These are phyloP conservation scores for Turritis glabra DNA, from an alignment of 345 rosid species.

Conservation along the genomic window DNA sequence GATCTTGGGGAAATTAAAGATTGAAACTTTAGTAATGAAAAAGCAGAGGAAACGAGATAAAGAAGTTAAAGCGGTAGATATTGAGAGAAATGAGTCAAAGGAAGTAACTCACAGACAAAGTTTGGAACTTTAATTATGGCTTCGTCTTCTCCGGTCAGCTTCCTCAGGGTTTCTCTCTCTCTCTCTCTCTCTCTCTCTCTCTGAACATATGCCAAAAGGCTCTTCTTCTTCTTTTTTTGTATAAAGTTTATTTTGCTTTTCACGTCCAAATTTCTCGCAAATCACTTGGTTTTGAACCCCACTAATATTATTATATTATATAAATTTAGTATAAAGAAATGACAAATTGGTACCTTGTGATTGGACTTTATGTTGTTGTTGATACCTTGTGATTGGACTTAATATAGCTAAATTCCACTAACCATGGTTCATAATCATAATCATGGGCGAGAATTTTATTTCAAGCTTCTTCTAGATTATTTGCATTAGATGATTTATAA, in stretches of 20 bases:
- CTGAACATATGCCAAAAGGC: conserved; percentile 23
- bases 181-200: conserved; percentile 12
- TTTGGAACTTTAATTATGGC: not conserved
- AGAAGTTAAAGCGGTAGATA: not conserved
- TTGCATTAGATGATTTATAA: not conserved
- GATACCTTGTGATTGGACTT: conserved; percentile 4
- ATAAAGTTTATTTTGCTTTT: not conserved
- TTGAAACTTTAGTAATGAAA: not conserved
- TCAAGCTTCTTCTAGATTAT: conserved; percentile 1
- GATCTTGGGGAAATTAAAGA: conserved; percentile 16
- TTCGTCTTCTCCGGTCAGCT: conserved; percentile 38
- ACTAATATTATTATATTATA: not conserved
- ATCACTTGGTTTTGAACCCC: too few species aligned
- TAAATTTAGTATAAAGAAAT: not conserved
- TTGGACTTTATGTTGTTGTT: not conserved
- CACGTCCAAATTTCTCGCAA: conserved; percentile 7
- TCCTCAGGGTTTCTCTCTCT: conserved; percentile 4
- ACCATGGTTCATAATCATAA: not conserved
- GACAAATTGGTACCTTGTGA: conserved; percentile 16
- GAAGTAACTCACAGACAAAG: conserved; percentile 25
- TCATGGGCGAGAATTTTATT: not conserved
- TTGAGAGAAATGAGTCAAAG: not conserved
- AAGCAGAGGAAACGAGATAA: conserved; percentile 1
- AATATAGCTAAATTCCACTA: not conserved
- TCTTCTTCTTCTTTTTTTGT: not conserved